Base-by-base conservation (phyloP, 805 yeast species). In the Spathaspora boniae region DNA sequence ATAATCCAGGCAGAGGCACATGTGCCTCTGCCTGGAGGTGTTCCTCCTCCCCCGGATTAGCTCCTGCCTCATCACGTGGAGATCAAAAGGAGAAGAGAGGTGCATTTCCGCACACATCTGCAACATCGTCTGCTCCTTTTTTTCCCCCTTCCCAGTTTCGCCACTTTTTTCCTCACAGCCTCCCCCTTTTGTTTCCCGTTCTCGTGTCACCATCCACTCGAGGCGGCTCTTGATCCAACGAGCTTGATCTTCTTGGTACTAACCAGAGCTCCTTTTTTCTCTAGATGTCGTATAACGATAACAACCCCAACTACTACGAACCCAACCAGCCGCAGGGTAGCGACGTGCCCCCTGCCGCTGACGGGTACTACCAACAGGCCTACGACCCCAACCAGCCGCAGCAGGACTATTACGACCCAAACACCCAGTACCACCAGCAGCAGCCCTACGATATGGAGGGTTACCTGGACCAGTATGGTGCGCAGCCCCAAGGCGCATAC, bases 231-330 rank as follows among this genome's bases (percentile, higher is more conserved):
- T n/a, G n/a, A 6, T 16, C 26, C 20, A 11, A n/a, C 11, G 11
- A 11, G 16, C 19, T 33, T 24, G 33, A 12, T 17, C 11, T 26
- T 36, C 20, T 18, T 22, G 29, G 29, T 28, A 22, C 25, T 11
- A 11, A 22, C 25, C 25, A 22, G 11, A 22, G 11, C 25, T 22
- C 42, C 9, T 18, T 5, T 6, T 22, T 34, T 16, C 34, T 36
- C 34, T 40, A 68, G 76, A 76, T 76, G 82, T 76, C 82, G 62
- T 75, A 76, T 62, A 70, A 68, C 73, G 80, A 76, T 63, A 65
- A 60, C 55, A 56, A 63, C 54, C 63, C 64, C 45, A 67, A 74
- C 48, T 68, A 70, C 56, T 68, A 70, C 45, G 71, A 61, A 40
- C 75, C 75, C 29, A 69, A 71, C 44, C 69, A 70, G 42, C 58